phyloP scores from a whole-genome alignment of 2,329 filamentous ascomycete genomes.

The Aspergillaceae sp. region DNA sequence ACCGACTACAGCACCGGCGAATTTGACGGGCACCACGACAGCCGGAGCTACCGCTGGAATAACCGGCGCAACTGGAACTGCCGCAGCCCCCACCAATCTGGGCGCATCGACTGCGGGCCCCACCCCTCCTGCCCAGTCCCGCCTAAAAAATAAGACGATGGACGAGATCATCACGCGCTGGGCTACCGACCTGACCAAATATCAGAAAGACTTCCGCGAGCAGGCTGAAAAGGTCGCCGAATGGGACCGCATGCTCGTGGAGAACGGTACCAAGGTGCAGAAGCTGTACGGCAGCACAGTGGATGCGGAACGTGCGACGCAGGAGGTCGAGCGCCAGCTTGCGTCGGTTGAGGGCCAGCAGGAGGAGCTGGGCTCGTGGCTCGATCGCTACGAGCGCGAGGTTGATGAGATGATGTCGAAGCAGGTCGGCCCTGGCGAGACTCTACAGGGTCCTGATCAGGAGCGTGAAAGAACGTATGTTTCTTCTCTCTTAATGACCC shows the following conservation, averaged over 20 bases:
- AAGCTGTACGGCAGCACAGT: constrained; percentile 86
- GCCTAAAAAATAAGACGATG: constrained; percentile 97
- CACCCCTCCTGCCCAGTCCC: constrained; percentile 67
- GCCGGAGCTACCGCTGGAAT: constrained; percentile 20
- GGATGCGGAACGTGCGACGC: constrained; percentile 84
- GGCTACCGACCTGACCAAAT: constrained; percentile 90
- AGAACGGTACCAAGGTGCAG: constrained; percentile 91
- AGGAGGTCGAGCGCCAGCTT: constrained; percentile 88
- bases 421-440: constrained; percentile 66
- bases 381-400: constrained; percentile 85
- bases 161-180: constrained; percentile 96
- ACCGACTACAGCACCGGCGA: constrained; percentile 16
- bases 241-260: constrained; percentile 88
- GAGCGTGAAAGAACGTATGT: constrained; percentile 83
- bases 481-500: background rate
- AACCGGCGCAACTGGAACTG: constrained; percentile 24
- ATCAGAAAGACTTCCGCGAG: constrained; percentile 91
- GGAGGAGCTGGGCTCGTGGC: constrained; percentile 76
- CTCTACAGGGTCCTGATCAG: constrained; percentile 79
- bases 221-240: constrained; percentile 78
- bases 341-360: constrained; percentile 85
- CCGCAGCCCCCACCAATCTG: constrained; percentile 34
- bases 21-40: constrained; percentile 13
- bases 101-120: constrained; percentile 72
- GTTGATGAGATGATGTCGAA: constrained; percentile 81